Evolutionary conservation across 306 rosid species (phyloP).

Genomic region (Lagenaria siceraria): DNA sequence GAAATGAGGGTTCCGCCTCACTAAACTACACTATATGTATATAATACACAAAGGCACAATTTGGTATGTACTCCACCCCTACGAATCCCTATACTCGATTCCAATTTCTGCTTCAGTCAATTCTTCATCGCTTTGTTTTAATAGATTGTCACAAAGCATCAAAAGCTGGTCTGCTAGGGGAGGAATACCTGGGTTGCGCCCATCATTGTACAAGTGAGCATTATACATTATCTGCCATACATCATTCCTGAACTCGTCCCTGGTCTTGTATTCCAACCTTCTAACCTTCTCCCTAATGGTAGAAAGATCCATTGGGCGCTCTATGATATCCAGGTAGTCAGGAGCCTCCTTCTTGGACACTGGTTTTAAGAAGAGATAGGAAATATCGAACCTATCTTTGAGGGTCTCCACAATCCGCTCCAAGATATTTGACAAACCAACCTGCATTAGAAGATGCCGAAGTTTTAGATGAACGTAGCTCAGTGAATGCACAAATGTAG

Average conservation of each 20-base stretch:
- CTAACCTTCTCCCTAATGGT: constrained; percentile 73
- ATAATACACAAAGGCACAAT: background rate
- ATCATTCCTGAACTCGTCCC: constrained; percentile 82
- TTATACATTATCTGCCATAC: constrained; percentile 72
- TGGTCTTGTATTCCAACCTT: constrained; percentile 75
- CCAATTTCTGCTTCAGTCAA: constrained; percentile 87
- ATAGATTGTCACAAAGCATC: constrained; percentile 72
- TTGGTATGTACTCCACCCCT: background rate
- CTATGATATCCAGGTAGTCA: constrained; percentile 64
- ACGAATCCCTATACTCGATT: constrained; percentile 31
- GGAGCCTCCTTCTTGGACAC: constrained; percentile 92
- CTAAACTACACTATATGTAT: background rate
- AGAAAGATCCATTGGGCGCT: constrained; percentile 87
- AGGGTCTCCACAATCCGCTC: constrained; percentile 69
- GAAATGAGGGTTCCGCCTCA: background rate
- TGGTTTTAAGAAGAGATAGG: constrained; percentile 66
- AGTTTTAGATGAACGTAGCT: background rate
- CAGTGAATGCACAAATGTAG: background rate
- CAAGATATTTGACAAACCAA: constrained; percentile 93
- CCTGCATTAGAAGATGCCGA: constrained; percentile 21
- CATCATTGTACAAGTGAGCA: constrained; percentile 75
- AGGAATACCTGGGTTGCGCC: constrained; percentile 86
- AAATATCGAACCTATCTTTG: constrained; percentile 53
- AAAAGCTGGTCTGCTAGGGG: constrained; percentile 89
- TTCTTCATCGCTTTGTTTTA: constrained; percentile 59